Evolutionary conservation across 768 basidiomycete genomes (phyloP).

Genomic region (Pleurotus giganteus): DNA sequence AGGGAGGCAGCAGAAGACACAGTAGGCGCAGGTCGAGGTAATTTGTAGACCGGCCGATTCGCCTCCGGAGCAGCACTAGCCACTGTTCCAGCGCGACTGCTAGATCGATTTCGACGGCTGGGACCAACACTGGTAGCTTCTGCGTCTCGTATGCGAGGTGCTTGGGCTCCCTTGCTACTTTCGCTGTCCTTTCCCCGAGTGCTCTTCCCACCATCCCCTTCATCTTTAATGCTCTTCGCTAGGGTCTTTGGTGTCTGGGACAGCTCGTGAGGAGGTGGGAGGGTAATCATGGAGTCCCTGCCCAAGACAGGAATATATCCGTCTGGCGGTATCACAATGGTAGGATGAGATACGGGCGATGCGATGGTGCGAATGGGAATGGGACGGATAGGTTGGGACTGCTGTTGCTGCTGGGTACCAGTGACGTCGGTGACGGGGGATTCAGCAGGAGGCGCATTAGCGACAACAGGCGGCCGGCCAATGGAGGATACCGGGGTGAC

Average conservation of each 20-base stretch:
- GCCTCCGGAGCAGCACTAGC: neutral
- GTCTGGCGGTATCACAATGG: conserved; percentile 49
- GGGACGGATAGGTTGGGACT: conserved; percentile 39
- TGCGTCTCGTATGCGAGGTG: too few species aligned
- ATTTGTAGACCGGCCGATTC: neutral
- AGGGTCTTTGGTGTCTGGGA: conserved; percentile 29
- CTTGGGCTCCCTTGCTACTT: too few species aligned
- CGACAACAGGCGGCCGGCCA: neutral
- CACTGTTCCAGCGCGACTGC: neutral
- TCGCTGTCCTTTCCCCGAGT: neutral
- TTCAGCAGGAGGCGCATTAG: conserved; percentile 11
- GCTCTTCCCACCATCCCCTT: neutral
- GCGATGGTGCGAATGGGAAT: conserved; percentile 35
- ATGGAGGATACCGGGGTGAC: conserved; percentile 4
- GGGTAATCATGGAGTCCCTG: conserved; percentile 48
- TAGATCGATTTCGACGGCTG: neutral
- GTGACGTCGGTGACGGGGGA: conserved; percentile 9
- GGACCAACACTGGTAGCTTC: too few species aligned
- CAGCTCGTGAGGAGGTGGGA: conserved; percentile 66
- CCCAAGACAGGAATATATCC: conserved; percentile 59
- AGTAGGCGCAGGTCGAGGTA: neutral
- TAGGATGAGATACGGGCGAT: conserved; percentile 35
- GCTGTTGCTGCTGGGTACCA: neutral
- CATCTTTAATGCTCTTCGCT: neutral
- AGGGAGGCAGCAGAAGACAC: neutral